Percentiles rank a stretch among this genome's conserved stretches.
Conservation (phyloP, 75 land plant genomes). For the Sequoiadendron giganteum region DNA sequence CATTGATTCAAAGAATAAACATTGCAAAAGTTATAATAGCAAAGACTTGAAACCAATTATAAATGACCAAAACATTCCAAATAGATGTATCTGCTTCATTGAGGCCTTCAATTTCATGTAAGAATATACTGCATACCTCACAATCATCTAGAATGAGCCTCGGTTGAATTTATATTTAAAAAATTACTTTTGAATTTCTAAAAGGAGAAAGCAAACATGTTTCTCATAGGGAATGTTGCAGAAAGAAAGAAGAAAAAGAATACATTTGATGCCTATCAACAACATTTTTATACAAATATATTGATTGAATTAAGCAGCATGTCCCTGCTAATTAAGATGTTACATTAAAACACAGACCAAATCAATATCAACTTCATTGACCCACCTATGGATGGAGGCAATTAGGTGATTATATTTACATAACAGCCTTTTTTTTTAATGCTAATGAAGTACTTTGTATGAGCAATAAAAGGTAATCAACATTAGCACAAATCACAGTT, state of each 20-base stretch:
- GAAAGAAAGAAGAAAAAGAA: not conserved
- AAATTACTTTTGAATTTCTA: not conserved
- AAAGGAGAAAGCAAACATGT: not conserved
- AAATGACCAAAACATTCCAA: not conserved
- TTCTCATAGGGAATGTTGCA: not conserved
- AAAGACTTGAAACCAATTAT: not conserved
- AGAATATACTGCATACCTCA: not conserved
- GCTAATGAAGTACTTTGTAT: not conserved
- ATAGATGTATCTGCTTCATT: not conserved
- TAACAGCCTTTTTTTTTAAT: not conserved
- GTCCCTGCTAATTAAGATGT: not conserved
- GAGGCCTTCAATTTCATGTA: not conserved
- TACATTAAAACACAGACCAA: not conserved
- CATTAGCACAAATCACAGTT: not conserved
- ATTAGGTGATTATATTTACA: not conserved
- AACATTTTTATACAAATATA: not conserved
- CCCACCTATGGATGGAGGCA: not conserved
- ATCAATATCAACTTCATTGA: not conserved
- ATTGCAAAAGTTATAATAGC: not conserved
- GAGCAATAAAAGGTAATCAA: not conserved
- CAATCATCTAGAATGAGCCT: not conserved
- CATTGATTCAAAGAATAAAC: not conserved
- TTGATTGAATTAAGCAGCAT: not conserved
- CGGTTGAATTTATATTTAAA: not conserved
- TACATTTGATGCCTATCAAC: not conserved